Evolutionary conservation across 2,329 filamentous ascomycete genomes (phyloP).

Genomic region (Talaromyces piceae): DNA sequence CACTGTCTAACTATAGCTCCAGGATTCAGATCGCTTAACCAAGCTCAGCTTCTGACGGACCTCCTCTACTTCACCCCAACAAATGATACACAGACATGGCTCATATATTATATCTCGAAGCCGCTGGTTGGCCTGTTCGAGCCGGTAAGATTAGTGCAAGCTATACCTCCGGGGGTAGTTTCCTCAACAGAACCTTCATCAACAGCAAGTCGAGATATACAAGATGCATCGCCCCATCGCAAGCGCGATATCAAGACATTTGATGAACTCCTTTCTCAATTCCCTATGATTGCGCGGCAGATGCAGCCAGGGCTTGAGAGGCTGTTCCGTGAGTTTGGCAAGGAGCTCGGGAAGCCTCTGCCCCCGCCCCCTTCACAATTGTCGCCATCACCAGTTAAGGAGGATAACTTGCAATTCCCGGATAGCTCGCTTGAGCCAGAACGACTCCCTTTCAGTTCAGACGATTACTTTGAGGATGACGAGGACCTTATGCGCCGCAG

Average conservation of each 20-base stretch:
- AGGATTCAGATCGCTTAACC: slow-evolving; percentile 89
- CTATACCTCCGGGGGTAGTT: slow-evolving; percentile 45
- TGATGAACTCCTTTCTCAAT: slow-evolving; percentile 79
- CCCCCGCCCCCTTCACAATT: slow-evolving; percentile 58
- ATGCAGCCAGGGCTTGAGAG: slow-evolving; percentile 90
- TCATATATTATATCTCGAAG: slow-evolving; percentile 90
- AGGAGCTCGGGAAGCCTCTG: slow-evolving; percentile 75
- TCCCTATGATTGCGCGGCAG: slow-evolving; percentile 91
- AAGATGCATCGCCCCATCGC: slow-evolving; percentile 30
- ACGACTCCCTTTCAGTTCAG: slow-evolving; percentile 48
- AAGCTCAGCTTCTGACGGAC: slow-evolving; percentile 80
- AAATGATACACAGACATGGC: slow-evolving; percentile 87
- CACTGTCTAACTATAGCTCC: slow-evolving; percentile 7
- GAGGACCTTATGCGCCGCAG: slow-evolving; percentile 85
- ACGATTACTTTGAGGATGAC: slow-evolving; percentile 76
- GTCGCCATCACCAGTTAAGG: slow-evolving; percentile 48
- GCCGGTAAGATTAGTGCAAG: slow-evolving; percentile 62
- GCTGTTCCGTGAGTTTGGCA: slow-evolving; percentile 81
- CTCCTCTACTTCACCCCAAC: slow-evolving; percentile 80
- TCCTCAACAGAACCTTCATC: slow-evolving; percentile 15
- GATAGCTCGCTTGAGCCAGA: slow-evolving; percentile 15
- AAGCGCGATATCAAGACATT: slow-evolving; percentile 94
- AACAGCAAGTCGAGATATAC: slow-evolving; percentile 20
- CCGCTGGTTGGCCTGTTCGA: slow-evolving; percentile 81
- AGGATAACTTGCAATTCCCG: slow-evolving; percentile 29